These are phyloP conservation scores for Globisporangium middletonii DNA, from an alignment of 352 stramenopile genomes.

Conservation along the genomic window DNA sequence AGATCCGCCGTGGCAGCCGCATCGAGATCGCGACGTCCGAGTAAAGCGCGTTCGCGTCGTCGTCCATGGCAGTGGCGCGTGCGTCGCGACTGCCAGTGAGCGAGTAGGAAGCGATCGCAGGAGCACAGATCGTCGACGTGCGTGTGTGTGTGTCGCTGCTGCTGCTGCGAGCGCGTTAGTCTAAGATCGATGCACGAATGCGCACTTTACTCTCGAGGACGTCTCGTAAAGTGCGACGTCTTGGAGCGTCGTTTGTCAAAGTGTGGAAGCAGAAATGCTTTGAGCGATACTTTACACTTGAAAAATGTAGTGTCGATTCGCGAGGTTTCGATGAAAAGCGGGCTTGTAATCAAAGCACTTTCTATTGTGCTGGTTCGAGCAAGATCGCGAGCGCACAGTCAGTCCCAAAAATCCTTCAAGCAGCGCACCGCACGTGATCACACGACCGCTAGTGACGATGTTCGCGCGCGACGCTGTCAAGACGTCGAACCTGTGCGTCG, in stretches of 20 bases:
- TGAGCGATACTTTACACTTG: background rate
- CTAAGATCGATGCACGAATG: background rate
- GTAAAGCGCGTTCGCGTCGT: conserved; percentile 34
- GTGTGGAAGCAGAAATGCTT: background rate
- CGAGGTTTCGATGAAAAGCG: background rate
- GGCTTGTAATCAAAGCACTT: background rate
- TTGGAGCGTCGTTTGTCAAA: background rate
- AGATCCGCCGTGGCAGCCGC: conserved; percentile 97
- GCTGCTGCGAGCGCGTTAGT: background rate
- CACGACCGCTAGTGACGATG: conserved; percentile 9
- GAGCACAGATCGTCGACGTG: background rate
- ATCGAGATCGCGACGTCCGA: conserved; percentile 88
- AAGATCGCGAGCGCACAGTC: background rate
- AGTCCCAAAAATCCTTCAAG: background rate
- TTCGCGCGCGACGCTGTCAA: conserved; percentile 27
- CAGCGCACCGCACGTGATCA: background rate
- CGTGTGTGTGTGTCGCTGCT: background rate
- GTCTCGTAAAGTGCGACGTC: background rate
- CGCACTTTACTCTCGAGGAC: background rate
- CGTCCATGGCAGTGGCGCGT: background rate
- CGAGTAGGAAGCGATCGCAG: background rate
- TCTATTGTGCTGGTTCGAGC: background rate
- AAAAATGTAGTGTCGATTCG: background rate
- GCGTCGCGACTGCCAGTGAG: background rate
- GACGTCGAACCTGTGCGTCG: conserved; percentile 30